Evolutionary conservation across 2,329 filamentous ascomycete species (phyloP).

Genomic region (Nakataea oryzae): DNA sequence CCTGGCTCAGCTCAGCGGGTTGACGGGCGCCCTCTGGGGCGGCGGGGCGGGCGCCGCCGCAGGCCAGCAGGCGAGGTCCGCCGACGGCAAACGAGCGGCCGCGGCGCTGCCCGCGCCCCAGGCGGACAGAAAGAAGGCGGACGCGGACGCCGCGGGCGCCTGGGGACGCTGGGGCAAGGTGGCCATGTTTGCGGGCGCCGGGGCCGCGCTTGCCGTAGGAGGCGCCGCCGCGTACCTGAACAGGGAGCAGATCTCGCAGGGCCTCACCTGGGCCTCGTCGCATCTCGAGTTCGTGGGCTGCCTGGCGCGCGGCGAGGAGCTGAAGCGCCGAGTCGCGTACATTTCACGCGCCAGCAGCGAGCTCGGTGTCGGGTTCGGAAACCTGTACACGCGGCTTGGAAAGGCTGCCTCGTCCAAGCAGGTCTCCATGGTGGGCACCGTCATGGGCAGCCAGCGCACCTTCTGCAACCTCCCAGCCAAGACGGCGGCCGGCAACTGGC

Average conservation of each 20-base stretch:
- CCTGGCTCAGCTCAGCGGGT: constrained; percentile 52
- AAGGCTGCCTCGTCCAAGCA: constrained; percentile 42
- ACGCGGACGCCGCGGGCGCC: constrained; percentile 11
- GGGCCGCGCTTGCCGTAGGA: constrained; percentile 70
- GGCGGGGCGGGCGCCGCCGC: constrained; percentile 25
- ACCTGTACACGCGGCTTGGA: constrained; percentile 80
- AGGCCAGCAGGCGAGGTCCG: constrained; percentile 7
- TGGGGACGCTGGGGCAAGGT: constrained; percentile 81
- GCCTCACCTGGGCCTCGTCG: constrained; percentile 73
- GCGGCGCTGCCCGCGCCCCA: constrained; percentile 24
- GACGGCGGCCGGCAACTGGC: constrained; percentile 45
- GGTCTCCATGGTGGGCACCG: constrained; percentile 41
- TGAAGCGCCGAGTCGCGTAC: constrained; percentile 61
- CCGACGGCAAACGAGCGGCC: constrained; percentile 23
- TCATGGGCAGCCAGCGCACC: constrained; percentile 64
- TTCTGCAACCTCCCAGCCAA: constrained; percentile 75
- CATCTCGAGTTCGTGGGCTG: constrained; percentile 93
- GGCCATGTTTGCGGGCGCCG: constrained; percentile 78
- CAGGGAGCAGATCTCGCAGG: constrained; percentile 65
- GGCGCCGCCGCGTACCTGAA: constrained; percentile 81
- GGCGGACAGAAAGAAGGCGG: constrained; percentile 24
- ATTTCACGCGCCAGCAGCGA: constrained; percentile 56
- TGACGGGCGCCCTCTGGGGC: constrained; percentile 60
- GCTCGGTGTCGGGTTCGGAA: constrained; percentile 66
- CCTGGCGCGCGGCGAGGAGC: constrained; percentile 71